phyloP scores from a whole-genome alignment of 768 basidiomycete species.

The Termitomyces sp. region DNA sequence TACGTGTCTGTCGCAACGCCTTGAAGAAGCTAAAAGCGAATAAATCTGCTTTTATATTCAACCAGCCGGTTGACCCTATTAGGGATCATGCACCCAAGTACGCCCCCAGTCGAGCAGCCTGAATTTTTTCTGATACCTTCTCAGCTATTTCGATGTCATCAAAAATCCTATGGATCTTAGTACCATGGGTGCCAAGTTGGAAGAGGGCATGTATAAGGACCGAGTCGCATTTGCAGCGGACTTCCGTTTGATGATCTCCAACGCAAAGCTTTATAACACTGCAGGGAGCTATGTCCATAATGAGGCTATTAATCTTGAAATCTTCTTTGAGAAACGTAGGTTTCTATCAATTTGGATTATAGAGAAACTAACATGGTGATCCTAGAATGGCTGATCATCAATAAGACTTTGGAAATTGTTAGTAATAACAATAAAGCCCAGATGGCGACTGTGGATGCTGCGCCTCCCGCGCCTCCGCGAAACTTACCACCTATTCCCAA shows the following conservation, averaged over 20 bases:
- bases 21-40: constrained; percentile 77
- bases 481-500: constrained; percentile 37
- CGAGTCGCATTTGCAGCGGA: constrained; percentile 83
- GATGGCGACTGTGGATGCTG: constrained; percentile 17
- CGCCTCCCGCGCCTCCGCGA: constrained; percentile 30
- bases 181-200: constrained; percentile 83
- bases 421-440: constrained; percentile 29
- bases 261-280: constrained; percentile 84
- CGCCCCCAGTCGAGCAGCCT: constrained; percentile 20
- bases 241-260: constrained; percentile 82
- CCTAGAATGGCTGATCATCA: constrained; percentile 84
- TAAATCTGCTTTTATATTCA: constrained; percentile 73
- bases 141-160: constrained; percentile 87
- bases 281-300: constrained; percentile 69
- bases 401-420: constrained; percentile 74
- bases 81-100: constrained; percentile 88
- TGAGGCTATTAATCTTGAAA: constrained; percentile 73
- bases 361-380: not conserved
- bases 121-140: constrained; percentile 11
- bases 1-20: constrained; percentile 70
- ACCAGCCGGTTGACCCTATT: constrained; percentile 94
- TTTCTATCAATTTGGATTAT: not conserved
- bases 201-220: constrained; percentile 81
- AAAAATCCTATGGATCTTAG: constrained; percentile 94
- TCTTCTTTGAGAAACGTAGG: constrained; percentile 84